Conservation (phyloP, 2,329 filamentous ascomycete genomes). For the Scleromitrula shiraiana region DNA sequence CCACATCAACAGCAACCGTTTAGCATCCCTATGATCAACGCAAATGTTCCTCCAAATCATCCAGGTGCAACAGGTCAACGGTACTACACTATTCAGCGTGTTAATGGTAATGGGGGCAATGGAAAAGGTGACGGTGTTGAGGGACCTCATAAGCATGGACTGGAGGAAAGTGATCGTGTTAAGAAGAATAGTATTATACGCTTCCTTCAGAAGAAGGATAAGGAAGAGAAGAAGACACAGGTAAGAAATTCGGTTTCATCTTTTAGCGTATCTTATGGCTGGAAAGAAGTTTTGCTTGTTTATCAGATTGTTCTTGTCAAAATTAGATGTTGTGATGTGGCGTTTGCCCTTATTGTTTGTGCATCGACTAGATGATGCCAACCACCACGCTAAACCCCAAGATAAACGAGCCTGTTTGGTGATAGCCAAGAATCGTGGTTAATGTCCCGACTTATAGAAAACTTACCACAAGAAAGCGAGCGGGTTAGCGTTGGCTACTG, state of each 20-base stretch:
- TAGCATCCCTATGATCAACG: slow-evolving; percentile 36
- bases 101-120: slow-evolving; percentile 69
- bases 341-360: too few relatives aligned
- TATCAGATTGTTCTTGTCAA: too few relatives aligned
- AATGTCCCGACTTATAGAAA: slow-evolving; percentile 47
- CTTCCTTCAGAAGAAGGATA: slow-evolving; percentile 54
- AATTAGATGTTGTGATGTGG: too few relatives aligned
- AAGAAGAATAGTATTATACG: slow-evolving; percentile 75
- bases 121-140: slow-evolving; percentile 62
- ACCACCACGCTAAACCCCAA: too few relatives aligned
- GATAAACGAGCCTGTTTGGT: not conserved
- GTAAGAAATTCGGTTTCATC: slow-evolving; percentile 35
- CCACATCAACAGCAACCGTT: slow-evolving; percentile 30
- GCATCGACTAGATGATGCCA: too few relatives aligned
- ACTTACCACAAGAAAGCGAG: slow-evolving; percentile 65
- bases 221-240: slow-evolving; percentile 53
- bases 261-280: too few relatives aligned
- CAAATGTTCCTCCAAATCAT: slow-evolving; percentile 35
- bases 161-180: slow-evolving; percentile 68
- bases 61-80: slow-evolving; percentile 43
- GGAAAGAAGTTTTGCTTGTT: too few relatives aligned
- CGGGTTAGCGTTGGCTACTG: slow-evolving; percentile 61
- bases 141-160: slow-evolving; percentile 65
- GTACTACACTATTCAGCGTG: slow-evolving; percentile 68
- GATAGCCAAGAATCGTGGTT: slow-evolving; percentile 27